These are phyloP conservation scores for Euphorbia pulcherrima DNA, from an alignment of 345 rosid species.

Conservation along the genomic window DNA sequence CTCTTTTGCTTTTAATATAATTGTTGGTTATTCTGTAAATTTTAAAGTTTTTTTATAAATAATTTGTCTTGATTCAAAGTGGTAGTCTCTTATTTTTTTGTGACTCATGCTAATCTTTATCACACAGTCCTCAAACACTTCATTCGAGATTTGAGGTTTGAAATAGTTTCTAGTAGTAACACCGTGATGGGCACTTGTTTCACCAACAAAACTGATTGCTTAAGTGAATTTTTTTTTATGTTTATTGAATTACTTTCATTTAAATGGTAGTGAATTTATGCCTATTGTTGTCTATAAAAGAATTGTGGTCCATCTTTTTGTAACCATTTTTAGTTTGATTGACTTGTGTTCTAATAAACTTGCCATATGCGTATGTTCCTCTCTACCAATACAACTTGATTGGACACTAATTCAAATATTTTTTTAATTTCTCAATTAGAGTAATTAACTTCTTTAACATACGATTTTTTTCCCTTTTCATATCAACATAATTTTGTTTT, in stretches of 20 bases:
- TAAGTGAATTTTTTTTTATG: neutral
- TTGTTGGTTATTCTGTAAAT: neutral
- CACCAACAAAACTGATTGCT: no score
- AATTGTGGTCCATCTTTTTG: neutral
- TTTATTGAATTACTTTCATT: neutral
- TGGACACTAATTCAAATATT: neutral
- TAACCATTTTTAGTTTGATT: constrained; percentile 16
- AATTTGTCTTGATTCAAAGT: no score
- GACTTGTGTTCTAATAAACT: neutral
- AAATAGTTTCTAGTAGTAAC: no score
- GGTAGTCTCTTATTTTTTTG: no score
- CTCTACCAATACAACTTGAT: neutral
- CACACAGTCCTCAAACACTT: no score
- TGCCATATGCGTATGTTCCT: neutral
- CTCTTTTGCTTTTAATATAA: neutral
- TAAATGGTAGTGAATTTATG: neutral
- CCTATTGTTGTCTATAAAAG: neutral
- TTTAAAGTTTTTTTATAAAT: neutral
- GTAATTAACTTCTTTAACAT: no score
- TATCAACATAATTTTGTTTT: no score
- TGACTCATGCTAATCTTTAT: no score
- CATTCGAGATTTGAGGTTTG: no score
- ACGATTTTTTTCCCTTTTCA: no score
- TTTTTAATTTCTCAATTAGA: neutral
- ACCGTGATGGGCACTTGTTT: no score